Conservation (phyloP, 2,329 filamentous ascomycete species). For the Tolypocladium tundrense region DNA sequence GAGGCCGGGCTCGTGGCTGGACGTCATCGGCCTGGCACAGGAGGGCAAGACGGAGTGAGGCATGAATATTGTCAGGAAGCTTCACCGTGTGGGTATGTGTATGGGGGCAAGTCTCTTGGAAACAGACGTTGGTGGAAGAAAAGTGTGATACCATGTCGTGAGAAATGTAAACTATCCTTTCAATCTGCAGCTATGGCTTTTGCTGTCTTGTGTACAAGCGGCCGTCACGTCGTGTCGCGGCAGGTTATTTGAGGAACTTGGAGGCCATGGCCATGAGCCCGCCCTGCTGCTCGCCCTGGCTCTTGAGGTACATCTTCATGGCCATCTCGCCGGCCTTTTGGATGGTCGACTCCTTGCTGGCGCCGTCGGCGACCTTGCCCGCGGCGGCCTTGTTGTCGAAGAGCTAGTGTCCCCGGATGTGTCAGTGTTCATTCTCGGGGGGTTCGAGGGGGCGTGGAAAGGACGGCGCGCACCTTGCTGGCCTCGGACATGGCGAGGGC, state of each 20-base stretch:
- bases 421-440: background rate
- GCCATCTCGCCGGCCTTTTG: conserved; percentile 77
- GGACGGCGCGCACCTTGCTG: conserved; percentile 47
- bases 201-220: background rate
- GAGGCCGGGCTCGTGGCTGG: conserved; percentile 45
- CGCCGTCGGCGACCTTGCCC: conserved; percentile 42
- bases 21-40: conserved; percentile 33
- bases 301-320: conserved; percentile 85
- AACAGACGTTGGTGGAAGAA: background rate
- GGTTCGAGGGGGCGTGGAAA: too few relatives aligned
- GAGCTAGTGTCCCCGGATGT: conserved; percentile 28
- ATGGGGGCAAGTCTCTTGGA: background rate
- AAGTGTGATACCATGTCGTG: background rate
- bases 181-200: background rate
- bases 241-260: conserved; percentile 28
- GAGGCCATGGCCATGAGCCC: conserved; percentile 34
- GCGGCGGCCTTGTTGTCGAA: conserved; percentile 48
- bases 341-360: conserved; percentile 72
- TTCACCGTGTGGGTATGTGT: background rate
- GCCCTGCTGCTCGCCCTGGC: conserved; percentile 40
- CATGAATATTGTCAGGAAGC: background rate
- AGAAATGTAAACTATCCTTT: background rate
- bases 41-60: conserved; percentile 1
- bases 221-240: background rate
- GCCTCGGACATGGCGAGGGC: conserved; percentile 83